A percentile compares a stretch with the other conserved stretches of the same genome.
Evolutionary conservation across 306 rosid genomes (phyloP).

Genomic region (Neltuma alba): DNA sequence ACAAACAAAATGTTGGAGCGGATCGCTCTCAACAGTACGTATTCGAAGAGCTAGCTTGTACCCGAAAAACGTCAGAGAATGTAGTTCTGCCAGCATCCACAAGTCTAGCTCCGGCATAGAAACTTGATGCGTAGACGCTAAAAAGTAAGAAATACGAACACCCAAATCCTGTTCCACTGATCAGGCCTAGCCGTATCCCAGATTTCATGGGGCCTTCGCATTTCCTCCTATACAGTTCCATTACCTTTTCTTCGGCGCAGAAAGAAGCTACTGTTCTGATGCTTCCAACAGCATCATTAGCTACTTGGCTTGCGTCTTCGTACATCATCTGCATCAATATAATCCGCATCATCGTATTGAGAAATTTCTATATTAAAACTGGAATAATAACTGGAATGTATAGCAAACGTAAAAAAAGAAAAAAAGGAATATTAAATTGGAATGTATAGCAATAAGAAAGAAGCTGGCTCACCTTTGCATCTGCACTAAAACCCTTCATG

Average conservation of each 20-base stretch:
- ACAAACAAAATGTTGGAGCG: not conserved
- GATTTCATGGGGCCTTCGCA: conserved; percentile 70
- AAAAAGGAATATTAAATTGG: too few species aligned
- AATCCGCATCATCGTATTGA: conserved; percentile 8
- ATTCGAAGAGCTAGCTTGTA: conserved; percentile 20
- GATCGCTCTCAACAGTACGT: not conserved
- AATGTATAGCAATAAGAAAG: conserved; percentile 5
- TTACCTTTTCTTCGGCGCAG: conserved; percentile 82
- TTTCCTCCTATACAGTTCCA: conserved; percentile 67
- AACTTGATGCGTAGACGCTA: conserved; percentile 59
- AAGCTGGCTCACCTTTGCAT: conserved; percentile 57
- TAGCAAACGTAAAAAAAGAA: too few species aligned
- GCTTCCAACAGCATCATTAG: conserved; percentile 83
- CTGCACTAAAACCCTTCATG: conserved; percentile 67
- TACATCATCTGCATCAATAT: conserved; percentile 64
- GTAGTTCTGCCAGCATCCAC: conserved; percentile 50
- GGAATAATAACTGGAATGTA: not conserved
- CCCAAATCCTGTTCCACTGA: conserved; percentile 73
- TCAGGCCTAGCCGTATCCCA: conserved; percentile 66
- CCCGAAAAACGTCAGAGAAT: conserved; percentile 64
- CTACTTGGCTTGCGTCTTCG: conserved; percentile 85
- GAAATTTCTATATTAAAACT: conserved; percentile 6
- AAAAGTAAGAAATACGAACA: conserved; percentile 61
- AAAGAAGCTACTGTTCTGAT: conserved; percentile 81
- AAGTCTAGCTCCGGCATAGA: conserved; percentile 70